Evolutionary conservation across 441 rosid species (phyloP), one percentile per base, ranked within the genome.

Genomic region (Manihot esculenta): DNA sequence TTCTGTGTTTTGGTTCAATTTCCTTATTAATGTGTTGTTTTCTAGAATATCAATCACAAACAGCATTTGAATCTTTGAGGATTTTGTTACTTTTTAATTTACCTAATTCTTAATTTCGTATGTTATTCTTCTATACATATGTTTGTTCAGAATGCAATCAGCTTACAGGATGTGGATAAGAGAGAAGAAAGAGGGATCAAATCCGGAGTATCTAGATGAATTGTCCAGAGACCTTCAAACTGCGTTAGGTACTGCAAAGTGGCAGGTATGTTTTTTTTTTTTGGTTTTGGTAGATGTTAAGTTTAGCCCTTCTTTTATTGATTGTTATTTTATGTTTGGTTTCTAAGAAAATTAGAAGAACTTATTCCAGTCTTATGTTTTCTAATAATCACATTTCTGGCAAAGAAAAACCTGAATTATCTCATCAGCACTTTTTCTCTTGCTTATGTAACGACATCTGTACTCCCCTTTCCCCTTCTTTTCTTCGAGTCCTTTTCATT

Each of bases 201-300:
- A 69, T 9, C 50, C 69, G 3, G 80, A 74, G 14, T 76, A 77
- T 55, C 79, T 87, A 54, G 74, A 82, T 69, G 83, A 90, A 56
- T 86, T 87, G 66, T 86, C 85, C 56, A 80, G 85, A 64, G 93
- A 90, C 65, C 89, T 92, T 10, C 96, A 90, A 78, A 86, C 86
- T n/a, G 85, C 96, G 62, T 69, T 92, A 68, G 95, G 96, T 70
- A 90, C 98, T 41, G 90, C 98, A 47, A 92, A 92, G 76, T 92
- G 98, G 96, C 98, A 92, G 94, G 98, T 92, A 70, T 10, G 71
- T 23, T 74, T 74, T 51, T 72, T 17, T 27, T 8, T 38, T 63
- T 41, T 64, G 12, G 14, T 58, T 45, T 45, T 17, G 13, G 50
- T 50, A 17, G 54, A 50, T 7, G n/a, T 50, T n/a, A 7, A 5